Evolutionary conservation across 1,284 basidiomycete species (phyloP), one percentile per base, ranked within the genome.

Genomic region (Ganoderma boninense): DNA sequence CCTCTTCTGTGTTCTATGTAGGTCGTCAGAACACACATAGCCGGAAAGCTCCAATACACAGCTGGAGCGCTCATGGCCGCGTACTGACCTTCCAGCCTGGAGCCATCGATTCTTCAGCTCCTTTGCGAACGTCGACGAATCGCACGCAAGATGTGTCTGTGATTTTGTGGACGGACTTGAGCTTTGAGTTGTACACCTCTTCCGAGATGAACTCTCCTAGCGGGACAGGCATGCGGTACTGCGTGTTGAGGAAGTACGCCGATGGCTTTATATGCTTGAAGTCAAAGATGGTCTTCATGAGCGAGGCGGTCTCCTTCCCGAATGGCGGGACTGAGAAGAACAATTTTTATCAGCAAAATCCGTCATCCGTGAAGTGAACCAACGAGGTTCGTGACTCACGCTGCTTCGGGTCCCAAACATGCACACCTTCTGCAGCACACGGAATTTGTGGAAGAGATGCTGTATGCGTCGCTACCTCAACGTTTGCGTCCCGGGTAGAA

Each of bases 351-450:
- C 40, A 38, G 38, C 5, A 18, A 2, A 38, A 7, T 38, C 38
- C 38, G 38, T n/a, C n/a, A n/a, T n/a, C n/a, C n/a, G n/a, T n/a
- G n/a, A n/a, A n/a, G n/a, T n/a, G n/a, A n/a, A n/a, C n/a, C n/a
- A n/a, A n/a, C n/a, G n/a, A n/a, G n/a, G n/a, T n/a, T n/a, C n/a
- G n/a, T n/a, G n/a, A n/a, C n/a, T n/a, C n/a, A n/a, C n/a, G 54
- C 86, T 87, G 87, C 73, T 82, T 84, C 16, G 84, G 79, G 66
- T 87, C 86, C 86, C 87, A 74, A 87, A 85, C 66, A 86, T 87
- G 44, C 76, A 80, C 16, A 83, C 71, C 67, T 82, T 84, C 42
- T 79, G 62, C 59, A 82, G 69, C 13, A 60, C 65, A 18, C 67
- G 64, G 77, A 83, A 80, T 16, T 79, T 75, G 64, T 73, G 56